Evolutionary conservation across 2,329 filamentous ascomycete genomes (phyloP), one percentile per base, ranked within the genome.

Genomic region (Nigrograna mackinnonii): DNA sequence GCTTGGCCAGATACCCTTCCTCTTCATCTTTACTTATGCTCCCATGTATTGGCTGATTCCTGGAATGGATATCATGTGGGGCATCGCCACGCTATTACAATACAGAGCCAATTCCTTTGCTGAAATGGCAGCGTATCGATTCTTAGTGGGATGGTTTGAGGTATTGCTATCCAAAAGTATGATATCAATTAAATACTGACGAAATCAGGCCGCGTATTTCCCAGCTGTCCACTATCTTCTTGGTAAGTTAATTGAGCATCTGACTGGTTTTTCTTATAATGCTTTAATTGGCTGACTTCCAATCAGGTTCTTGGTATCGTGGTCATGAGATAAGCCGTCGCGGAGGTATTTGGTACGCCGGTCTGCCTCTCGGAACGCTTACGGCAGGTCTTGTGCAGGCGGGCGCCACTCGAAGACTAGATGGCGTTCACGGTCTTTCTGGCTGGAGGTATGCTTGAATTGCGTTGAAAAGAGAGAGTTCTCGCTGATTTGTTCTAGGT

Each of bases 41-140:
- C 48, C 75, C 11, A 28, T 28, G 24, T 28, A 28, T 14, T 28
- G 24, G 24, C 24, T 28, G 24, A 28, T 1, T 79, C 4, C 78
- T 79, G 0, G 64, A 67, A 4, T 66, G 79, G 76, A 80, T 42
- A 49, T 80, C 2, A 51, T 65, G 3, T 82, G 79, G 79, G 78
- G 77, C 0, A 55, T 80, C 11, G 77, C 81, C 44, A 82, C 78
- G 0, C 68, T 83, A 9, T 58, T 80, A 6, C 77, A 80, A 39
- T 79, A 73, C 39, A 72, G 77, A 3, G 71, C 70, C 2, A 62
- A 66, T 3, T 63, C 68, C 3, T 79, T 71, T 41, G 67, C 69
- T 0, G 77, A 80, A 37, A 43, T 79, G 5, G 71, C 71, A 30
- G 73, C 73, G 0, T 78, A 78, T 54, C 70, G 78, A 2, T 81